Evolutionary conservation across 2,329 filamentous ascomycete species (phyloP).

Genomic region (Daldinia eschscholtzii): DNA sequence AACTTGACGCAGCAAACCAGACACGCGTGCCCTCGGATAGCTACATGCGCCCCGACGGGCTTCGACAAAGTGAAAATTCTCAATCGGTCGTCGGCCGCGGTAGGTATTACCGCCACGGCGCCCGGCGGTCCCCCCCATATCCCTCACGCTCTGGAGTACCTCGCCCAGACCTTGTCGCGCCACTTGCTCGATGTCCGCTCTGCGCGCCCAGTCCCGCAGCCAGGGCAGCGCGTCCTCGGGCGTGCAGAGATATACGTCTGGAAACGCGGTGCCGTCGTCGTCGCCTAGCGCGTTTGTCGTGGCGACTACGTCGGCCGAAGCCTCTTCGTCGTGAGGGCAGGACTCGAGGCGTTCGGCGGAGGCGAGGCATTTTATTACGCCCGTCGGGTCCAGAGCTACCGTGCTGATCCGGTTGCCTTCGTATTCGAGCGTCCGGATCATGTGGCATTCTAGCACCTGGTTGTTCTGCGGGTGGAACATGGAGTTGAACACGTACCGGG

Average conservation of each 20-base stretch:
- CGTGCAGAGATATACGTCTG: slow-evolving; percentile 16
- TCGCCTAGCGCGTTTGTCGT: not conserved
- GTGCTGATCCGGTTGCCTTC: not conserved
- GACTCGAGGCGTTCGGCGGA: slow-evolving; percentile 24
- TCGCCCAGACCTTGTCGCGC: not conserved
- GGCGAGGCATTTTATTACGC: slow-evolving; percentile 15
- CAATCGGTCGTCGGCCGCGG: not conserved
- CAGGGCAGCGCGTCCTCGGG: slow-evolving; percentile 24
- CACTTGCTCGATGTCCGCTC: slow-evolving; percentile 1
- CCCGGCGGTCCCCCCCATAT: not conserved
- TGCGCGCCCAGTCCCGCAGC: slow-evolving; percentile 22
- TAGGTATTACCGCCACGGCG: slow-evolving; percentile 13
- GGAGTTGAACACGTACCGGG: not conserved
- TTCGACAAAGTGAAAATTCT: slow-evolving; percentile 23
- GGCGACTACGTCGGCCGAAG: not conserved
- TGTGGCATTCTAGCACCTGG: slow-evolving; percentile 5
- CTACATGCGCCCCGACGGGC: slow-evolving; percentile 29
- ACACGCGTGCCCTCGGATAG: slow-evolving; percentile 27
- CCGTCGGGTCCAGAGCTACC: slow-evolving; percentile 1
- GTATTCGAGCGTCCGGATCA: not conserved
- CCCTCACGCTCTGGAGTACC: not conserved
- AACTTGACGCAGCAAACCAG: slow-evolving; percentile 26
- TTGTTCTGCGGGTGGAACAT: not conserved
- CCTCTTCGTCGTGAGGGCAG: slow-evolving; percentile 14
- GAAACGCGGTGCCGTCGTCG: not conserved